phyloP scores from a whole-genome alignment of 257 asterid genomes.

The Gynochthodes officinalis region DNA sequence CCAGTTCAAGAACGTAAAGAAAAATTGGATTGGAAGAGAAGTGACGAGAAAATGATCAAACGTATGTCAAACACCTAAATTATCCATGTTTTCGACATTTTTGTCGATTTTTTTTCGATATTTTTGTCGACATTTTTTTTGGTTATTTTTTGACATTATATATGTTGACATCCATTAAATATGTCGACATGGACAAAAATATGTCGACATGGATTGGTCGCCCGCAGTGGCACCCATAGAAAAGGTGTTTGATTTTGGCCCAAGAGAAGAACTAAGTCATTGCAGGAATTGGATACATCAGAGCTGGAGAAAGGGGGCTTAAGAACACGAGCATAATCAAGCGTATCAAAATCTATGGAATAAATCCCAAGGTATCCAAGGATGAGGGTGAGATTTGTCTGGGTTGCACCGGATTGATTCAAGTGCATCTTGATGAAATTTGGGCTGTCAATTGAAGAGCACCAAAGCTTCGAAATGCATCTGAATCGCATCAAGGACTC shows the following conservation, averaged over 20 bases:
- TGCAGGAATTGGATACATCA: conserved; percentile 23
- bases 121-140: no score
- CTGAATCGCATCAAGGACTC: conserved; percentile 48
- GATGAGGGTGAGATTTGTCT: conserved; percentile 35
- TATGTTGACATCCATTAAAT: no score
- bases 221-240: no score
- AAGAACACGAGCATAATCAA: conserved; percentile 9
- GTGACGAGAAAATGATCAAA: no score
- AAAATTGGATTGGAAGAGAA: no score
- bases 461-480: conserved; percentile 46
- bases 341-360: conserved; percentile 8
- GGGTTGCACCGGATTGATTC: conserved; percentile 21
- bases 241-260: conserved; percentile 15
- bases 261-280: conserved; percentile 23
- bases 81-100: no score
- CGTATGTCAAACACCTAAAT: no score
- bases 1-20: no score
- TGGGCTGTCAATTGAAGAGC: conserved; percentile 39
- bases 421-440: conserved; percentile 46
- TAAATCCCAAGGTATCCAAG: conserved; percentile 34
- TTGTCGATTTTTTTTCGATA: no score
- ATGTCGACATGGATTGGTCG: no score
- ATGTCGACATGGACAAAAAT: no score
- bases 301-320: conserved; percentile 24
- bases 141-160: no score